Evolutionary conservation across 148 eudicot species (phyloP), one percentile per base, ranked within the genome.

Genomic region (Chenopodium quinoa): DNA sequence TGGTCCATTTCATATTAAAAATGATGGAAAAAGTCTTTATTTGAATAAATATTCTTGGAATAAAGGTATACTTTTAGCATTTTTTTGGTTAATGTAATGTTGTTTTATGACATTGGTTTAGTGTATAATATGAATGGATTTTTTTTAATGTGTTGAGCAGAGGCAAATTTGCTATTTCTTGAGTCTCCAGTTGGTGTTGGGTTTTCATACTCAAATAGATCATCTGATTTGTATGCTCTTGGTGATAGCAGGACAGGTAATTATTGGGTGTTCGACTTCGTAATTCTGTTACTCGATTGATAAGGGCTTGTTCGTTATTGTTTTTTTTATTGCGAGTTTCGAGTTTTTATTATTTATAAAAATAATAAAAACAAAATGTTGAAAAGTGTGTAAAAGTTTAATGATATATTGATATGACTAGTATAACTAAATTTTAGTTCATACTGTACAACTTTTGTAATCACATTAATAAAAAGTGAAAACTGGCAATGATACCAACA

Each of bases 121-220:
- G 23, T 73, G 71, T 2, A 40, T 46, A 0, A 20, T 62, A 25
- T 72, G 14, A 17, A 78, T 50, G 64, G 65, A 7, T 40, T 40
- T 14, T 14, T 64, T 77, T 40, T 20, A 16, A n/a, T 25, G 64
- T 47, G 71, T 56, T 86, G 88, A 76, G 84, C 87, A 94, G 98
- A 89, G 93, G 97, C 98, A 79, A 94, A 94, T 87, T 80, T 94
- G 89, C 97, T 94, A 71, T 94, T 94, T 78, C 95, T 94, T 75
- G 98, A 94, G 83, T 93, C 98, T 60, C 98, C 98, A 40, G 95
- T 95, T 78, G 98, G 98, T 73, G 95, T 94, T 88, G 98, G 97
- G 11, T 94, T 86, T 77, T 94, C 98, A 20, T 94, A 94, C 87
- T 84, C 98, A 48, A 94, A 93, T 78, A 91, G 95, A 16, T 54